Base-by-base conservation (phyloP, 306 rosid species). In the Hippophae tibetana region DNA sequence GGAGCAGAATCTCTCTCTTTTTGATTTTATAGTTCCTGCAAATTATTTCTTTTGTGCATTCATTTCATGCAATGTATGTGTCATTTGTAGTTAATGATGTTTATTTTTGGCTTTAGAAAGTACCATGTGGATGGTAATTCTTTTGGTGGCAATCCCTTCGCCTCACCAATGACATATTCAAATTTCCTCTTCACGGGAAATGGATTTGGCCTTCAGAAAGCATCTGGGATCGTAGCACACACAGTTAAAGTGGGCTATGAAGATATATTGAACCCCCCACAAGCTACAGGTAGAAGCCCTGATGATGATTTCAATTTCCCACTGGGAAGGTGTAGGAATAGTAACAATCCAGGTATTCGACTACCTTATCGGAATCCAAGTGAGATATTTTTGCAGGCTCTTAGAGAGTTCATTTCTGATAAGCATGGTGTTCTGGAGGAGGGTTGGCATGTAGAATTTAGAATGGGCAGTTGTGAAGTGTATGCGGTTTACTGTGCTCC, bases 401-500 rank as follows among this genome's bases (percentile, higher is more conserved):
- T 93, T 70, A 88, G 81, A 69, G 95, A 88, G 59, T 93, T 84
- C 64, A 72, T 93, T 67, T 80, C 90, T 58, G 94, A 86, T 72
- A 78, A 81, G 77, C 88, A 69, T 62, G 99, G 99, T 52, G 85
- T 82, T 26, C 78, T 93, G 64, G 97, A 84, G 81, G 99, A 88
- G 57, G 97, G 99, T 57, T 93, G 99, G 99, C 84, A 72, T 61
- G 99, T 93, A 66, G 99, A 93, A 64, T 72, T 93, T 63, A 84
- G 86, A 72, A 45, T 68, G 55, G 76, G 72, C 69, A 82, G 77
- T 72, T 70, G 87, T 69, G 95, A 93, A 53, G 53, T 73, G 41
- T 89, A 84, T 93, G 81, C 95, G 9, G 89, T 89, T 60, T 93
- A 93, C 83, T 74, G 89, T 80, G 90, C 97, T 18, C 99, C 99